Base-by-base conservation (phyloP, 345 rosid species). In the Eutrema japonicum region DNA sequence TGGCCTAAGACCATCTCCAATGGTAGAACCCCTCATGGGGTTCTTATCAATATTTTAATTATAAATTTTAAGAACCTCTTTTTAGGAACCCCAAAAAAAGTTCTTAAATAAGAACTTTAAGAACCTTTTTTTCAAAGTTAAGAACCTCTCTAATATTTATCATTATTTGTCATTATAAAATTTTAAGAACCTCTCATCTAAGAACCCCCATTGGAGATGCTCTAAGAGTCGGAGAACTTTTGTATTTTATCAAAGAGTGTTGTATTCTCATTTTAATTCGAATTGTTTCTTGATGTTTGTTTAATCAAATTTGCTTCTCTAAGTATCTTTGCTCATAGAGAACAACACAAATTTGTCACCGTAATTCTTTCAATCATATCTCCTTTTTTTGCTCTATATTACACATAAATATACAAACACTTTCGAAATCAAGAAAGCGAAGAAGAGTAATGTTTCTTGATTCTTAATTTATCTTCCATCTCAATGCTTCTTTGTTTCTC, bases 401-500 rank as follows among this genome's bases (percentile, higher is more conserved):
- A 68, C 53, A 70, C 36, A 62, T 47, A 55, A 12, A 64, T n/a
- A 42, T 35, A 65, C 62, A 56, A 64, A 59, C 59, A 60, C 56
- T 27, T 36, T 29, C 10, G 7, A 59, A 60, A 35, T 48, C 49
- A 49, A 58, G 58, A 60, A 48, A 77, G 42, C 67, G 57, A 54
- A 32, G 0, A 52, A 63, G 57, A 56, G 66, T 9, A 64, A 70
- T 40, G 27, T 42, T 64, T 68, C 36, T 56, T 70, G 58, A 65
- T 33, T 32, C 68, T 41, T n/a, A n/a, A n/a, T n/a, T 66, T 11
- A 71, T 73, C 38, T 50, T 73, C 70, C 46, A 69, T 75, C 59
- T 82, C 78, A 81, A 51, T 57, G 86, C 83, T 71, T 93, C 87
- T 78, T 93, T 22, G 86, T 85, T 81, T 93, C 98, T 78, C 69